phyloP scores from a whole-genome alignment of 75 land plant species.

The Pinus albicaulis region DNA sequence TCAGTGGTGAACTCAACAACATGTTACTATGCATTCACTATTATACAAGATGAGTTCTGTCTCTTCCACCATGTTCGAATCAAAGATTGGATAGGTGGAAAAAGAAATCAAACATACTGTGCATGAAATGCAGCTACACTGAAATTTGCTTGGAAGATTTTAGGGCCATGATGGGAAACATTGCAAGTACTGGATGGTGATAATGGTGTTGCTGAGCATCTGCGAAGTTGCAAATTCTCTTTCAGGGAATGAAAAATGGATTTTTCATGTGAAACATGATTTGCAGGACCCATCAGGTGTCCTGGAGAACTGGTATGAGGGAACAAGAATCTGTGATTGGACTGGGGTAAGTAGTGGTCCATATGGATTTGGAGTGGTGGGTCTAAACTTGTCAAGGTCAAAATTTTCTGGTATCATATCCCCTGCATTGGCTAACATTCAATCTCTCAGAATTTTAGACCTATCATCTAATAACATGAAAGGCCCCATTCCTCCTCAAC shows the following conservation, averaged over 20 bases:
- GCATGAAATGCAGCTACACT: too few species aligned
- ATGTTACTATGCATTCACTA: too few species aligned
- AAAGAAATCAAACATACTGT: too few species aligned
- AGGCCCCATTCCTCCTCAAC: conserved; percentile 19
- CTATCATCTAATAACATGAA: conserved; percentile 51
- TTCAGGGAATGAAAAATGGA: background rate
- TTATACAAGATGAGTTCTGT: too few species aligned
- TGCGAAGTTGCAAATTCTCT: background rate
- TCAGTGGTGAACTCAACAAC: too few species aligned
- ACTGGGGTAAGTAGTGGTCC: conserved; percentile 36
- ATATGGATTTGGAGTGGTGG: conserved; percentile 12
- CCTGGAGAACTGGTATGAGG: conserved; percentile 35
- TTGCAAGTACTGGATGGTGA: conserved; percentile 1
- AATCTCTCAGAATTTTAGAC: too few species aligned
- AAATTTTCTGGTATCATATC: conserved; percentile 62
- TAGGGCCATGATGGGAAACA: conserved; percentile 19
- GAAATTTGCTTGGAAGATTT: conserved; percentile 17
- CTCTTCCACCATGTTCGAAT: too few species aligned
- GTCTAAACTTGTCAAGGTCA: conserved; percentile 45
- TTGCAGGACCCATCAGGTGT: conserved; percentile 35
- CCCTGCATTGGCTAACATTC: conserved; percentile 30
- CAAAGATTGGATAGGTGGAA: too few species aligned
- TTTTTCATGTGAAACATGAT: conserved; percentile 4
- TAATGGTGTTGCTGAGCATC: background rate
- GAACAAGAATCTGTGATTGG: conserved; percentile 45